Base-by-base conservation (phyloP, 1,139 yeast genomes). In the Yamadazyma dushanensis region DNA sequence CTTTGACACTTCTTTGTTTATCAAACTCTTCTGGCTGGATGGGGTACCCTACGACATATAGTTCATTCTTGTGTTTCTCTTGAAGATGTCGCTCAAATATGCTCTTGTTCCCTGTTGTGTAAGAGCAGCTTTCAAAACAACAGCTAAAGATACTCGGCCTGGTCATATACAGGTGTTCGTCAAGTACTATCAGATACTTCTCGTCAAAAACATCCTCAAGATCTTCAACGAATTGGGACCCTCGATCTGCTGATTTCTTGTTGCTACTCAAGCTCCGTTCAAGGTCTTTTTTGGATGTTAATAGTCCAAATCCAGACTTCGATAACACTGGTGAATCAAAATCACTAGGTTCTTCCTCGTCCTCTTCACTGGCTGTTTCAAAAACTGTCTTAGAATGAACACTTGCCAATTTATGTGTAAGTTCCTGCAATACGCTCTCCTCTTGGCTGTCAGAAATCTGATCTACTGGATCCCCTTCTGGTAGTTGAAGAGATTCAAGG, bases 41-140 rank as follows among this genome's bases (percentile, higher is more conserved):
- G 0, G 73, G 73, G 41, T 67, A 69, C 1, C 73, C 73, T 9
- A 66, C 43, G 3, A 39, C 31, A 4, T 39, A 35, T 19, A 69
- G 49, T 31, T 52, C 58, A 1, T 39, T 27, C 2, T 49, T 22
- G 39, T 69, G 75, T 8, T 32, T 34, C 2, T 50, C 50, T 4
- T 66, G 41, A 8, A 69, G 46, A 41, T 69, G 75, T 3, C 45
- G 46, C 31, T 57, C 53, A 43, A 63, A 67, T 18, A 62, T 37
- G 7, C 41, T 33, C 26, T 52, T 57, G 36, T 63, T 63, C 0
- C 66, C 69, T 0, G 71, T 59, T 22, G 63, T 56, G 32, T 59
- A 63, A 10, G 45, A 34, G 41, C 73, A 67, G 4, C 40, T 31
- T 5, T 44, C 41, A 36, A 67, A 61, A 3, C 66, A 65, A 45